phyloP scores from a whole-genome alignment of 2,329 filamentous ascomycete genomes.

The Cladobotryum protrusum region DNA sequence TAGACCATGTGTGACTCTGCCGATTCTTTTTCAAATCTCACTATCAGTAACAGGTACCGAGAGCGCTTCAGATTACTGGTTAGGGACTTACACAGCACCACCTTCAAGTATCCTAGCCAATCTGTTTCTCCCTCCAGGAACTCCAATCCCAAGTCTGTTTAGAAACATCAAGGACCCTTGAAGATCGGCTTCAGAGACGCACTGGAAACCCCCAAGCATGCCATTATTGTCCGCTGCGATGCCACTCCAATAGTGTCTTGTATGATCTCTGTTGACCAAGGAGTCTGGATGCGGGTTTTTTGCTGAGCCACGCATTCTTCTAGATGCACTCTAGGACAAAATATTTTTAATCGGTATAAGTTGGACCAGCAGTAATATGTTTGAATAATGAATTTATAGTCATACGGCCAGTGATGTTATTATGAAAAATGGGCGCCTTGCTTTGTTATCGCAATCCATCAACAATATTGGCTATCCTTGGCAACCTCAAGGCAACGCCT shows the following conservation, averaged over 20 bases:
- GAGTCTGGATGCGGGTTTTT: not conserved
- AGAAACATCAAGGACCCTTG: slow-evolving; percentile 63
- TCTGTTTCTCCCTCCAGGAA: slow-evolving; percentile 26
- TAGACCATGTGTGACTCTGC: slow-evolving; percentile 72
- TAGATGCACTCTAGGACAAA: no score
- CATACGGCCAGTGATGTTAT: no score
- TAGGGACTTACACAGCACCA: slow-evolving; percentile 31
- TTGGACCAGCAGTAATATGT: no score
- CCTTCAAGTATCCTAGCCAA: slow-evolving; percentile 28
- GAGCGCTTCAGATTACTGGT: no score
- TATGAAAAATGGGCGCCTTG: no score
- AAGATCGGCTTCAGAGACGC: slow-evolving; percentile 46
- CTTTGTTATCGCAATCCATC: no score
- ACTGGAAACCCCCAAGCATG: slow-evolving; percentile 62
- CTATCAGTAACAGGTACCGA: no score
- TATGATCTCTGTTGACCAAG: slow-evolving; percentile 26
- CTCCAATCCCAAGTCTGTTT: slow-evolving; percentile 51
- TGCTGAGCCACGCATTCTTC: not conserved
- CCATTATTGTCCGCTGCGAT: slow-evolving; percentile 47
- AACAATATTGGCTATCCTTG: no score
- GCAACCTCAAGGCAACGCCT: no score
- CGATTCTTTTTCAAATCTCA: slow-evolving; percentile 51
- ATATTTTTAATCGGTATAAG: no score
- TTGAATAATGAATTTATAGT: no score
- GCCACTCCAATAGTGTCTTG: slow-evolving; percentile 37